Evolutionary conservation across 2,329 filamentous ascomycete species (phyloP).

Genomic region (Lecanicillium sp.): DNA sequence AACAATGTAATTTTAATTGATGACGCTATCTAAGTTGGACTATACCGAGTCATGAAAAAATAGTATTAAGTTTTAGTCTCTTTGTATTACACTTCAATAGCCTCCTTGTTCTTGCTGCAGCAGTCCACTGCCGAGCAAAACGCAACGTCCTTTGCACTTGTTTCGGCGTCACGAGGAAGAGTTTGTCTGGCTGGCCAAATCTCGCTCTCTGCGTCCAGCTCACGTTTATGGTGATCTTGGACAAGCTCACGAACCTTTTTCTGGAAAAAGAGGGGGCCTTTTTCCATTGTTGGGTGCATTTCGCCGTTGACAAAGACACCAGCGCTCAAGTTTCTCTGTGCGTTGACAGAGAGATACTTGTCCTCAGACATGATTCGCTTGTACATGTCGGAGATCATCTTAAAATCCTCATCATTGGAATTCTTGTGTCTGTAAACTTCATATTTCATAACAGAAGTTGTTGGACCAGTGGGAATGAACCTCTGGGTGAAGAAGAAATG

Average conservation of each 20-base stretch:
- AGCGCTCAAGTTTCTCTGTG: conserved; percentile 52
- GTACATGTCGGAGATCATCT: conserved; percentile 49
- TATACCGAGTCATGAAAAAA: background rate
- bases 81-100: conserved; percentile 14
- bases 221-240: conserved; percentile 35
- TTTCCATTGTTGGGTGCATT: conserved; percentile 52
- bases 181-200: conserved; percentile 43
- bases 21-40: background rate
- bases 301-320: conserved; percentile 56
- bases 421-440: conserved; percentile 55
- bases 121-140: conserved; percentile 28
- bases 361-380: conserved; percentile 57
- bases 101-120: conserved; percentile 17
- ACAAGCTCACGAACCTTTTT: conserved; percentile 38
- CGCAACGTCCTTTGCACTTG: conserved; percentile 18
- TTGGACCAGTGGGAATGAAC: conserved; percentile 47
- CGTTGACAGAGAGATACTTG: conserved; percentile 50
- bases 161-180: conserved; percentile 18
- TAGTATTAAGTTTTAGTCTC: background rate
- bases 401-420: conserved; percentile 50
- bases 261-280: conserved; percentile 51
- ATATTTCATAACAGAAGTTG: conserved; percentile 48
- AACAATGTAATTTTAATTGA: no score
- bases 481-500: conserved; percentile 58
- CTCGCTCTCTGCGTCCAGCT: conserved; percentile 34